Base-by-base conservation (phyloP, 345 rosid genomes). In the Eucalyptus sp. region DNA sequence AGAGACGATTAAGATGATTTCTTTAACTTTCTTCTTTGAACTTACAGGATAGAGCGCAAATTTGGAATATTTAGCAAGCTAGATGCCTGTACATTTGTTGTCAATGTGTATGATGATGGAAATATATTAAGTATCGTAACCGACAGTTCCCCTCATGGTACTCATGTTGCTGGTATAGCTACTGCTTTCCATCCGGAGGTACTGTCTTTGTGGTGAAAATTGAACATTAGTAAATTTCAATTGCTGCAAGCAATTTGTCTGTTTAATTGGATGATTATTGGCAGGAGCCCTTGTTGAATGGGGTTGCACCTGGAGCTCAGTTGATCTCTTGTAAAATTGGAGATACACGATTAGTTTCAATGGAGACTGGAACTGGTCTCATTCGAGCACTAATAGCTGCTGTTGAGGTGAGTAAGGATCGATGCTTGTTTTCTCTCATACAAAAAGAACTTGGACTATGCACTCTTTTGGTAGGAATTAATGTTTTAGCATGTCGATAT, bases 101-200 rank as follows among this genome's bases (percentile, higher is more conserved):
- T 92, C 87, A 98, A 96, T 89, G 94, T 98, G 86, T 96, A 95
- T 88, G 94, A 94, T 89, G 97, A 96, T 88, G 99, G 99, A 87
- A 96, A 96, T 86, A 89, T 95, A 90, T 92, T 98, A 88, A 96
- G 99, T 87, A 95, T 98, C 62, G 99, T 97, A 76, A 97, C 99
- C 6, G 99, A 97, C 93, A 41, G 98, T 93, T 97, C 99, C 88
- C 97, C 99, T 89, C 99, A 97, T 88, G 99, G 97, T 43, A 97
- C 99, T 93, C 99, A 97, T 95, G 99, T 97, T 91, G 95, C 99
- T 91, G 99, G 99, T 90, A 97, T 97, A 90, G 98, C 99, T 83
- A 90, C 98, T 90, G 99, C 99, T 88, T 96, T 94, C 92, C 97
- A 96, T 91, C 96, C 96, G 58, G 93, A 97, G 99, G 99, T 97